Evolutionary conservation across 1,284 basidiomycete genomes (phyloP).

Genomic region (Fistulinella cinereoalba): DNA sequence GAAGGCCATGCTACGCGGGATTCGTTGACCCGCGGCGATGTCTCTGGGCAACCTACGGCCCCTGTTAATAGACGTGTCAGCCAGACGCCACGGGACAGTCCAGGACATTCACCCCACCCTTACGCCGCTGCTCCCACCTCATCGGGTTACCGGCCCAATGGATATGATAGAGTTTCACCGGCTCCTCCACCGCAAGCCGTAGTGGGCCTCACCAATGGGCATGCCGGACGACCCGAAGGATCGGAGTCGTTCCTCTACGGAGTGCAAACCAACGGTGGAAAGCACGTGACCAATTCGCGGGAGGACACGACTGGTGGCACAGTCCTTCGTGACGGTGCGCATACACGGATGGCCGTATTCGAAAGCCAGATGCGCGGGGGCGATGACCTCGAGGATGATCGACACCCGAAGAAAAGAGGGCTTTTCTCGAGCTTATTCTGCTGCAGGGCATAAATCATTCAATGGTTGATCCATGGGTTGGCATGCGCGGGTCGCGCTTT

Average conservation of each 20-base stretch:
- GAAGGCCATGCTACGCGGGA: slow-evolving; percentile 47
- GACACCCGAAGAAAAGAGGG: slow-evolving; percentile 36
- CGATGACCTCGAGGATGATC: slow-evolving; percentile 33
- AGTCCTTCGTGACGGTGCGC: slow-evolving; percentile 30
- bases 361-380: slow-evolving; percentile 49
- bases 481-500: slow-evolving; percentile 31
- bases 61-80: slow-evolving; percentile 63
- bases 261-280: slow-evolving; percentile 41
- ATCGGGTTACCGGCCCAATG: slow-evolving; percentile 49
- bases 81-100: slow-evolving; percentile 52
- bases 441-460: slow-evolving; percentile 29
- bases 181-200: slow-evolving; percentile 35
- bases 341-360: slow-evolving; percentile 54
- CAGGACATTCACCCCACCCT: slow-evolving; percentile 57
- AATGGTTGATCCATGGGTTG: slow-evolving; percentile 22
- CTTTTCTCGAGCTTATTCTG: slow-evolving; percentile 31
- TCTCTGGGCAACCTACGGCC: slow-evolving; percentile 60
- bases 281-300: slow-evolving; percentile 46
- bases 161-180: slow-evolving; percentile 59
- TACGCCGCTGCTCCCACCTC: slow-evolving; percentile 62
- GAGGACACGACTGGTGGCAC: slow-evolving; percentile 46
- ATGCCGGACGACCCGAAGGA: slow-evolving; percentile 42
- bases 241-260: slow-evolving; percentile 64
- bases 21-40: slow-evolving; percentile 42
- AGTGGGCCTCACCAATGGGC: slow-evolving; percentile 37